Conservation (phyloP, 768 basidiomycete species). For the Russula sp. region DNA sequence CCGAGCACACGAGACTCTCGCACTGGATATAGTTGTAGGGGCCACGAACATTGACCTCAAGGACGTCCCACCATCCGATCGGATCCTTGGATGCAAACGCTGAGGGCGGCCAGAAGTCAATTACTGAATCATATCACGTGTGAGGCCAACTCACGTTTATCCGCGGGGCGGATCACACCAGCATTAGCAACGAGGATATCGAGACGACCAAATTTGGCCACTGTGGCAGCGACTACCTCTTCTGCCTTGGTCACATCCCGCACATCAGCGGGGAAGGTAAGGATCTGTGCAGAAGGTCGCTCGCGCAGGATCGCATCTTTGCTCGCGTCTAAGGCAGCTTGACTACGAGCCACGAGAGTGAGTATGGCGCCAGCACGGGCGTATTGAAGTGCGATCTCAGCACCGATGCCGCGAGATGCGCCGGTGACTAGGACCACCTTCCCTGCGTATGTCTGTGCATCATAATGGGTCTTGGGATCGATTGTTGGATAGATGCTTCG, state of each 20-base stretch:
- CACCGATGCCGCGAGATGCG: too few relatives aligned
- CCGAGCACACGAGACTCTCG: background rate
- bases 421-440: too few relatives aligned
- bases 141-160: background rate
- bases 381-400: conserved; percentile 16
- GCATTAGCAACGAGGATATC: conserved; percentile 16
- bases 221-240: too few relatives aligned
- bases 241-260: too few relatives aligned
- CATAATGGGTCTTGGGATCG: too few relatives aligned
- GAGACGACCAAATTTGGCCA: too few relatives aligned
- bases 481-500: conserved; percentile 10
- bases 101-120: background rate
- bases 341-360: conserved; percentile 7
- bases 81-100: conserved; percentile 6
- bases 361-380: conserved; percentile 20
- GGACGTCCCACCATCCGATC: conserved; percentile 9
- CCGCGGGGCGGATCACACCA: background rate
- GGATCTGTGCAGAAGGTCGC: background rate
- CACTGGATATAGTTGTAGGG: conserved; percentile 11
- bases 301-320: background rate
- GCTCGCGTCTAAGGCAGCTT: conserved; percentile 1
- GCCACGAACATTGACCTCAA: too few relatives aligned
- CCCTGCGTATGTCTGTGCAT: too few relatives aligned
- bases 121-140: background rate
- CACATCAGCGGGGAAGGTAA: too few relatives aligned